phyloP scores from a whole-genome alignment of 1,139 yeast genomes.

The Diutina pseudorugosa region DNA sequence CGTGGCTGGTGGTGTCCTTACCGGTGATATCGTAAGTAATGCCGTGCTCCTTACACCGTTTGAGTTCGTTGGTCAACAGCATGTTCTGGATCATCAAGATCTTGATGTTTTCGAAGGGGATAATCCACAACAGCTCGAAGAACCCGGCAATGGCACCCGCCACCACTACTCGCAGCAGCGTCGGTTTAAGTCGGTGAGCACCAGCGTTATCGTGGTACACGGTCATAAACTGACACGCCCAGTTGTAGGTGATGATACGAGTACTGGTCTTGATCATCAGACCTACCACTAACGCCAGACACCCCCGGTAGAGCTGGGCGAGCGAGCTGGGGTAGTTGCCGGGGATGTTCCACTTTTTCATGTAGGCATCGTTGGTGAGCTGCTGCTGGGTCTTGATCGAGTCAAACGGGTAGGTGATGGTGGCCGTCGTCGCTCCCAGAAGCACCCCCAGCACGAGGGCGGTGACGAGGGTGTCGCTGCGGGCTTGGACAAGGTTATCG shows the following conservation, averaged over 20 bases:
- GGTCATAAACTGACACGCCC: conserved; percentile 68
- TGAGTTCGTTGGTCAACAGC: conserved; percentile 23
- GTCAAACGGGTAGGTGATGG: conserved; percentile 76
- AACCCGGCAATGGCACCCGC: conserved; percentile 85
- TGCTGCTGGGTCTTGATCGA: conserved; percentile 67
- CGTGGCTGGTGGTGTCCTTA: conserved; percentile 10
- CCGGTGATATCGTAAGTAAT: conserved; percentile 17
- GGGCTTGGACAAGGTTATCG: too few relatives aligned
- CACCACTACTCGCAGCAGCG: conserved; percentile 62
- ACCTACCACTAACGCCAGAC: conserved; percentile 72
- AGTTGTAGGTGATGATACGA: conserved; percentile 63
- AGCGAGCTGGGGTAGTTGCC: conserved; percentile 28
- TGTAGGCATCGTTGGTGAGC: conserved; percentile 33
- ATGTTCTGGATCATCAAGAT: conserved; percentile 73
- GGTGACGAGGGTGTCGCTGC: conserved; percentile 29
- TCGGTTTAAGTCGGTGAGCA: conserved; percentile 27
- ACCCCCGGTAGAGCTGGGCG: conserved; percentile 53
- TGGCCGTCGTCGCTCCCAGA: conserved; percentile 63
- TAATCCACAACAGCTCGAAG: conserved; percentile 68
- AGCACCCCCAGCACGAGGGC: conserved; percentile 67
- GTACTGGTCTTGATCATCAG: conserved; percentile 61
- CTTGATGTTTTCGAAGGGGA: conserved; percentile 86
- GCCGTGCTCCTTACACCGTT: conserved; percentile 12
- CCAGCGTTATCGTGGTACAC: conserved; percentile 24
- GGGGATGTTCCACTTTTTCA: conserved; percentile 23